These are phyloP conservation scores for Aureobasidium sp. DNA, from an alignment of 2,329 filamentous ascomycete genomes.

Conservation along the genomic window DNA sequence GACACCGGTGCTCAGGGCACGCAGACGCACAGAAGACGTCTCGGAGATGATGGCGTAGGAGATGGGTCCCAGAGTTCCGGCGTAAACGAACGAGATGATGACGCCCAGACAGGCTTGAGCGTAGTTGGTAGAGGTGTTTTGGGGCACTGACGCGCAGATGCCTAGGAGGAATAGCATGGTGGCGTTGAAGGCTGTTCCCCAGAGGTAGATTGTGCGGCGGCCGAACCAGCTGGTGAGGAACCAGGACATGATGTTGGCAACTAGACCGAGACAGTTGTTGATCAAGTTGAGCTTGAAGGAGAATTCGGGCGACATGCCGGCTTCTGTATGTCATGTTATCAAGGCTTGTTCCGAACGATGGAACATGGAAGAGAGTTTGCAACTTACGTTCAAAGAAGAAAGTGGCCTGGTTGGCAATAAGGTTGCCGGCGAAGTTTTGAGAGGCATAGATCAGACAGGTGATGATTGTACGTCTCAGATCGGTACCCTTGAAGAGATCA, in stretches of 20 bases:
- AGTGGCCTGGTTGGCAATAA: slow-evolving; percentile 56
- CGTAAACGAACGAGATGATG: slow-evolving; percentile 60
- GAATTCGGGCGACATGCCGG: slow-evolving; percentile 48
- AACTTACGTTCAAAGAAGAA: slow-evolving; percentile 48
- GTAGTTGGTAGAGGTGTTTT: slow-evolving; percentile 34
- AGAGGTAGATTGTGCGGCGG: slow-evolving; percentile 58
- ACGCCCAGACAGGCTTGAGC: slow-evolving; percentile 58
- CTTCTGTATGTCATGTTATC: slow-evolving; percentile 32
- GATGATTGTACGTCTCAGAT: slow-evolving; percentile 48
- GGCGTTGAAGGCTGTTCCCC: slow-evolving; percentile 50
- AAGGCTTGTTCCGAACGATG: too few relatives aligned
- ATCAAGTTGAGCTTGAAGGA: slow-evolving; percentile 58
- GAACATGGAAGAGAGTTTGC: too few relatives aligned
- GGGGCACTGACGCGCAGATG: slow-evolving; percentile 49
- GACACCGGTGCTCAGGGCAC: slow-evolving; percentile 57
- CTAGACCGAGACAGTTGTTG: slow-evolving; percentile 53
- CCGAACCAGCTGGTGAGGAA: slow-evolving; percentile 57
- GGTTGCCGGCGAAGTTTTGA: slow-evolving; percentile 55
- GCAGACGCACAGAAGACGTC: slow-evolving; percentile 57
- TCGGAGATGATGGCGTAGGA: slow-evolving; percentile 63
- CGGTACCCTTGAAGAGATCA: slow-evolving; percentile 51
- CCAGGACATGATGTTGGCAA: slow-evolving; percentile 62
- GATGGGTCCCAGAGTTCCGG: slow-evolving; percentile 54
- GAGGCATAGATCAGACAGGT: slow-evolving; percentile 52
- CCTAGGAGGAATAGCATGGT: slow-evolving; percentile 52